phyloP scores from a whole-genome alignment of 2,329 filamentous ascomycete species.

The Colletotrichum gloeosporioides region DNA sequence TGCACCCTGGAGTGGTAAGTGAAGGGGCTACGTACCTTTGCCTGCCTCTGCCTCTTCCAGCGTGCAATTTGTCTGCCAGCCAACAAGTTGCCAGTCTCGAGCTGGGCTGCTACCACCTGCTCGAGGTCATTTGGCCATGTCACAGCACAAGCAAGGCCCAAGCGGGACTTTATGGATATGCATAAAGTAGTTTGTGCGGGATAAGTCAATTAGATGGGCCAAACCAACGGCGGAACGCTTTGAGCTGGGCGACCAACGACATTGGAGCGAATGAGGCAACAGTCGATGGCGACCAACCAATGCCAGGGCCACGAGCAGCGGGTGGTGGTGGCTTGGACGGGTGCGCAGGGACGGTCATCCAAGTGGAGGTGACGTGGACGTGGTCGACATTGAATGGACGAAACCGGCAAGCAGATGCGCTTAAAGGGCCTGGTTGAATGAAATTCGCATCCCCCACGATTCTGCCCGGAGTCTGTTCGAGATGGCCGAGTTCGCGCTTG shows the following conservation, averaged over 20 bases:
- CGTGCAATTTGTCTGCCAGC: background rate
- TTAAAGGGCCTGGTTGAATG: background rate
- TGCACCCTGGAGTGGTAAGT: background rate
- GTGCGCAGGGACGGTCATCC: background rate
- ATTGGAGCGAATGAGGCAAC: background rate
- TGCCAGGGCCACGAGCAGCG: background rate
- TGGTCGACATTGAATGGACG: background rate
- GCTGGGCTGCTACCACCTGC: background rate
- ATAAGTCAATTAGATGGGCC: background rate
- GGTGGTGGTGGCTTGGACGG: background rate
- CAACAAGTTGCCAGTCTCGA: background rate
- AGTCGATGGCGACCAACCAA: background rate
- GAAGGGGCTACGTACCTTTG: background rate
- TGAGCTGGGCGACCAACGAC: background rate
- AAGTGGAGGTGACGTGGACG: constrained; percentile 1
- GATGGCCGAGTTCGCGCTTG: background rate
- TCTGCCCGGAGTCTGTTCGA: background rate
- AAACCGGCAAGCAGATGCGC: background rate
- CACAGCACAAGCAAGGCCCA: background rate
- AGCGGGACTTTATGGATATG: background rate
- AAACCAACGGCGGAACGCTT: background rate
- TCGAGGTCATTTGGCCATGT: background rate
- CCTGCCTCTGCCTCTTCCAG: background rate
- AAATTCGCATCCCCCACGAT: background rate
- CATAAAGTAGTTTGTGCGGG: constrained; percentile 1